A percentile compares a stretch with the other conserved stretches of the same genome.
Conservation (phyloP, 2,329 filamentous ascomycete species). For the Pyrenophora graminea region DNA sequence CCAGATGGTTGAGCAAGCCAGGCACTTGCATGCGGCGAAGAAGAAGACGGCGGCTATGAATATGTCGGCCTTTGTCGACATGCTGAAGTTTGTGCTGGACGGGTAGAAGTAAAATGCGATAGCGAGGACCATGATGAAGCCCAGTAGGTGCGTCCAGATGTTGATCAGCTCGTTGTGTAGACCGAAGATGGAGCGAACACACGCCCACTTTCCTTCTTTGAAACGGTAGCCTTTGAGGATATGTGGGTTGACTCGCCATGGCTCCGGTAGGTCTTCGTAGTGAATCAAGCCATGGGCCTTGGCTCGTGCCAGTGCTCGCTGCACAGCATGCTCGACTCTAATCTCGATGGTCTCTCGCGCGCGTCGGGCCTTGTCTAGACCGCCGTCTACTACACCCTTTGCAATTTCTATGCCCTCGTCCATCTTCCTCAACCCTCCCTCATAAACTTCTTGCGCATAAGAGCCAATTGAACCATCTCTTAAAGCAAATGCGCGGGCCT, state of each 20-base stretch:
- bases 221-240: slow-evolving; percentile 93
- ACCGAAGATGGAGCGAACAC: slow-evolving; percentile 79
- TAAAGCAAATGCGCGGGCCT: slow-evolving; percentile 78
- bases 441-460: slow-evolving; percentile 73
- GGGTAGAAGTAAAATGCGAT: slow-evolving; percentile 98
- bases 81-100: slow-evolving; percentile 78
- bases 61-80: slow-evolving; percentile 85
- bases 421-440: slow-evolving; percentile 76
- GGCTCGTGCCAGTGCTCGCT: slow-evolving; percentile 74
- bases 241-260: slow-evolving; percentile 94
- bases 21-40: slow-evolving; percentile 90
- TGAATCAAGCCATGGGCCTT: slow-evolving; percentile 80
- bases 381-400: slow-evolving; percentile 76
- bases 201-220: slow-evolving; percentile 86
- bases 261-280: slow-evolving; percentile 87
- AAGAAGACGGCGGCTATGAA: slow-evolving; percentile 94
- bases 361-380: slow-evolving; percentile 78
- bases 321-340: slow-evolving; percentile 81
- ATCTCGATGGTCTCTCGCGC: slow-evolving; percentile 66
- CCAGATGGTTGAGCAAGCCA: slow-evolving; percentile 95
- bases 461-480: slow-evolving; percentile 76
- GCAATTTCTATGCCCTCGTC: slow-evolving; percentile 78
- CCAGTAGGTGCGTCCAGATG: slow-evolving; percentile 95
- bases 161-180: slow-evolving; percentile 94
- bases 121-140: slow-evolving; percentile 82